Conservation (phyloP, 2,329 filamentous ascomycete genomes). For the Colletotrichum endophyticum region DNA sequence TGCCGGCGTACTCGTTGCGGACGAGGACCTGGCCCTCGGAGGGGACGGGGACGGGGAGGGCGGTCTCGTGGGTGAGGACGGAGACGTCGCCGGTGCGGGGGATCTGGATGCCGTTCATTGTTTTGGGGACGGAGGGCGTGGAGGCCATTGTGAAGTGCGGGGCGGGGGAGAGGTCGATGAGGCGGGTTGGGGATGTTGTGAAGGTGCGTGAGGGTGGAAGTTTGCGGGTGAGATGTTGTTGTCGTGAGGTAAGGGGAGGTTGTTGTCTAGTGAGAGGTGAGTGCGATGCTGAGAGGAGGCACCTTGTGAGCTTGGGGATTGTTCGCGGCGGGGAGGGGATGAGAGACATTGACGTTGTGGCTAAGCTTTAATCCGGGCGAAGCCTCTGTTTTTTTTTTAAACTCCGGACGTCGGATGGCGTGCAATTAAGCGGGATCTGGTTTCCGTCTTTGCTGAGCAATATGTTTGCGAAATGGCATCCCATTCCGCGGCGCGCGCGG, state of each 20-base stretch:
- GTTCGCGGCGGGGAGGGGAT: not conserved
- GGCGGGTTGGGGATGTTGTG: not conserved
- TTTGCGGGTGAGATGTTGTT: not conserved
- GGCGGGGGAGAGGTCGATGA: not conserved
- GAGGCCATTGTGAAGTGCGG: slow-evolving; percentile 15
- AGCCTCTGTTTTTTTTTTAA: not conserved
- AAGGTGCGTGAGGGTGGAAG: not conserved
- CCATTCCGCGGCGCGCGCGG: not conserved
- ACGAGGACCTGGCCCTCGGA: slow-evolving; percentile 77
- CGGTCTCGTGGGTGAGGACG: slow-evolving; percentile 73
- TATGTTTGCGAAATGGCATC: not conserved
- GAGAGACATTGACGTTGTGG: not conserved
- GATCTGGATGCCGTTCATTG: slow-evolving; percentile 77
- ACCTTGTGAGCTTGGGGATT: not conserved
- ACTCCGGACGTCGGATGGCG: not conserved
- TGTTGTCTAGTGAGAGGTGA: not conserved
- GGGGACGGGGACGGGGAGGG: slow-evolving; percentile 72
- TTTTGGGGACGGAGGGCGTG: slow-evolving; percentile 28
- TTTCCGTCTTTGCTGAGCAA: not conserved
- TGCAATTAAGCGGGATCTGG: not conserved
- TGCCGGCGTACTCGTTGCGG: slow-evolving; percentile 78
- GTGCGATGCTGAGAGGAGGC: not conserved
- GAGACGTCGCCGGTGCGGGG: slow-evolving; percentile 75
- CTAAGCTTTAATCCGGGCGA: not conserved
- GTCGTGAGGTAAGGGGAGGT: not conserved